Evolutionary conservation across 768 basidiomycete genomes (phyloP).

Genomic region (Collybia nuda): DNA sequence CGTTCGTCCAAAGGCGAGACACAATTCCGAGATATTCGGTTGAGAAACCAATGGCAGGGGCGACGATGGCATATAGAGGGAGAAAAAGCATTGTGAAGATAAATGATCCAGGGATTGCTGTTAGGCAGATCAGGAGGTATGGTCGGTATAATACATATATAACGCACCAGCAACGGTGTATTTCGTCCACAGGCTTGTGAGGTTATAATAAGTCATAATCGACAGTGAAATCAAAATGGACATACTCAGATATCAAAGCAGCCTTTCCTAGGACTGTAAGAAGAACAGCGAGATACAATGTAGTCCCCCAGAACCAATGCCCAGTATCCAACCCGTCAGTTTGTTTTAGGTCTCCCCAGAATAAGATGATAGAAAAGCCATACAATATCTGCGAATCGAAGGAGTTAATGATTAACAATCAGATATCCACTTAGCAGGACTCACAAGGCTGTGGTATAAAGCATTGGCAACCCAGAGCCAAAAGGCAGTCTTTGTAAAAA

Average conservation of each 20-base stretch:
- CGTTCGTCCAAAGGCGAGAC: slow-evolving; percentile 84
- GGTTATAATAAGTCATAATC: slow-evolving; percentile 3
- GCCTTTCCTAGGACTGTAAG: slow-evolving; percentile 97
- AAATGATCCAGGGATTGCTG: slow-evolving; percentile 97
- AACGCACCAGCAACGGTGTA: slow-evolving; percentile 87
- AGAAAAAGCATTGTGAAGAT: slow-evolving; percentile 95
- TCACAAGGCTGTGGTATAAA: slow-evolving; percentile 83
- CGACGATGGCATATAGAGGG: slow-evolving; percentile 85
- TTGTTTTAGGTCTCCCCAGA: slow-evolving; percentile 91
- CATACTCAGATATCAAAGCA: slow-evolving; percentile 95
- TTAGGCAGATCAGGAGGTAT: slow-evolving; percentile 7
- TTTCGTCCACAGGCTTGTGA: slow-evolving; percentile 92
- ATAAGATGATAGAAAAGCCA: slow-evolving; percentile 84
- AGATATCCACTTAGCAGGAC: slow-evolving; percentile 20
- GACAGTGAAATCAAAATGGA: not conserved
- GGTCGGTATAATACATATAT: not conserved
- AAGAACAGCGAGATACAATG: slow-evolving; percentile 90
- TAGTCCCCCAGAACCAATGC: slow-evolving; percentile 99
- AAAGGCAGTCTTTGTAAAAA: slow-evolving; percentile 88
- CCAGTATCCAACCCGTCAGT: slow-evolving; percentile 81
- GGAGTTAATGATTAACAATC: slow-evolving; percentile 4
- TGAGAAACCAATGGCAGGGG: slow-evolving; percentile 87
- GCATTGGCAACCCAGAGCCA: slow-evolving; percentile 93
- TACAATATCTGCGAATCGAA: slow-evolving; percentile 64
- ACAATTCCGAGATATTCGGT: slow-evolving; percentile 89